Percentiles rank a stretch among this genome's conserved stretches.
phyloP scores from a whole-genome alignment of 345 rosid species.

The Arabidopsis suecica region DNA sequence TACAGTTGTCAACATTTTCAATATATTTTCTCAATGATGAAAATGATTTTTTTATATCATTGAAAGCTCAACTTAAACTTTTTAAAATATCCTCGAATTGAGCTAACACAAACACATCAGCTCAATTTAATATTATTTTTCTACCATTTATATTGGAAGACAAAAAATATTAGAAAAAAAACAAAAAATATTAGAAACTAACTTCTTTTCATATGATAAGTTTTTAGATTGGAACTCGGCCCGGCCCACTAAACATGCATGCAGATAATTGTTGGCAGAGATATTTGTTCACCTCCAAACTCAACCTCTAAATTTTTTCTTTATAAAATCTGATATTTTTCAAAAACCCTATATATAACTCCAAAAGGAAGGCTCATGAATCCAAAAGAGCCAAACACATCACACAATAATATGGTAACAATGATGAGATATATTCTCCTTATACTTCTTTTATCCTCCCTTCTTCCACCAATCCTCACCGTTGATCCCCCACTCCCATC shows the following conservation, averaged over 20 bases:
- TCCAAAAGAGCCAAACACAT: conserved; percentile 11
- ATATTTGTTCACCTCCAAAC: background rate
- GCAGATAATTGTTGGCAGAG: background rate
- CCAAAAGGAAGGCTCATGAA: conserved; percentile 1
- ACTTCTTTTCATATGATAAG: background rate
- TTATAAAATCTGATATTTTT: conserved; percentile 3
- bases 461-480: conserved; percentile 39
- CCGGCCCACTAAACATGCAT: background rate
- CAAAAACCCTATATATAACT: conserved; percentile 15
- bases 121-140: too few relatives aligned
- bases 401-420: conserved; percentile 16
- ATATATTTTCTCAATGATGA: too few relatives aligned
- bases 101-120: too few relatives aligned
- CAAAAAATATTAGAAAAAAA: too few relatives aligned
- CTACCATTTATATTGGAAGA: too few relatives aligned
- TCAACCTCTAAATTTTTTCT: background rate
- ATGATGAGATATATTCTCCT: conserved; percentile 11
- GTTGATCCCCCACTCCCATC: conserved; percentile 33
- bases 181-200: background rate
- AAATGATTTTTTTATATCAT: too few relatives aligned
- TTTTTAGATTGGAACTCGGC: background rate
- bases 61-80: too few relatives aligned
- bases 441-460: conserved; percentile 35
- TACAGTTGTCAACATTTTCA: too few relatives aligned
- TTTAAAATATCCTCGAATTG: too few relatives aligned